Percentiles rank a stretch among this genome's conserved stretches.
Conservation (phyloP, 2,329 filamentous ascomycete genomes). For the Aspergillus novoparasiticus region DNA sequence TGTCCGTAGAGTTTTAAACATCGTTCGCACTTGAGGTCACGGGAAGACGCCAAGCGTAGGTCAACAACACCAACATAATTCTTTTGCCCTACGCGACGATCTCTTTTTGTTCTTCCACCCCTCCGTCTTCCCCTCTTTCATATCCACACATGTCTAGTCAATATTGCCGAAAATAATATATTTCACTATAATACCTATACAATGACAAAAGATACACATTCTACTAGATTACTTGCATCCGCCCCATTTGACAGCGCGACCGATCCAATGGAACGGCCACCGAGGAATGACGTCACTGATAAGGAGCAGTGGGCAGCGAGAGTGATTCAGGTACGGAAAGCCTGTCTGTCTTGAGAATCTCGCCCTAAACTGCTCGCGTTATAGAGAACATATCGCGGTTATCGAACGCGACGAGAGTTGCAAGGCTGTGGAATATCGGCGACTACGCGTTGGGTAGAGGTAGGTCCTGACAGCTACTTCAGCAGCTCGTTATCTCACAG, state of each 20-base stretch:
- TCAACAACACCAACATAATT: background rate
- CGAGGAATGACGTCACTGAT: background rate
- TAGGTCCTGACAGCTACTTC: background rate
- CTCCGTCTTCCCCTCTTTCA: background rate
- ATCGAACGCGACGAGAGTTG: slow-evolving; percentile 71
- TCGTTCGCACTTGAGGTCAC: background rate
- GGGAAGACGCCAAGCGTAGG: background rate
- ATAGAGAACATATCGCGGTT: slow-evolving; percentile 76
- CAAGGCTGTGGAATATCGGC: slow-evolving; percentile 69
- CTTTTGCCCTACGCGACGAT: background rate
- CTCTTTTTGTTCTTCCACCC: background rate
- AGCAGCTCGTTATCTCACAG: background rate
- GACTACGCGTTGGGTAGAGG: slow-evolving; percentile 46
- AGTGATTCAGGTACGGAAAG: slow-evolving; percentile 1
- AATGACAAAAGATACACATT: background rate
- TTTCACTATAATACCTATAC: background rate
- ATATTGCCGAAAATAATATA: background rate
- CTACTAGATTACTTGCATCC: no score
- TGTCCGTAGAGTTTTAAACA: no score
- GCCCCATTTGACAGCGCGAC: background rate
- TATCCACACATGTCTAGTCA: background rate
- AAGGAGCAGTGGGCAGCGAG: slow-evolving; percentile 1
- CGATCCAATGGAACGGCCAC: background rate
- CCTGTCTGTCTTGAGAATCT: background rate
- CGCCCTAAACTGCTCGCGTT: background rate